Evolutionary conservation across 179 eudicot species (phyloP), one percentile per base, ranked within the genome.

Genomic region (Vitellaria paradoxa): DNA sequence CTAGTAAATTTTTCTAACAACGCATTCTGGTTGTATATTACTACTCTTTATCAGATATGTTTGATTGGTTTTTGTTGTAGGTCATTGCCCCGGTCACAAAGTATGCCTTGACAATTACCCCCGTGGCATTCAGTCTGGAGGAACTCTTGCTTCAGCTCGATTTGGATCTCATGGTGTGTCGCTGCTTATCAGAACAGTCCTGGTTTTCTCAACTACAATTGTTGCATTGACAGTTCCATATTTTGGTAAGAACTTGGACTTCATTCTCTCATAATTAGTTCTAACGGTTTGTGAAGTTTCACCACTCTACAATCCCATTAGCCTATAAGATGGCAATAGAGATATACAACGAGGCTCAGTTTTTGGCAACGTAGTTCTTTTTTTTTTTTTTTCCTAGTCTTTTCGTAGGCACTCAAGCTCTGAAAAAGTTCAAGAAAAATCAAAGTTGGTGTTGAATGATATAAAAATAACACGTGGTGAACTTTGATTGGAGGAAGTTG

Each of bases 201-300:
- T 90, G 68, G 84, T 84, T 73, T 14, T 88, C 52, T 90, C 90
- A 55, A 81, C 86, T 45, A 60, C 84, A 61, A 24, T 86, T 9
- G 86, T 90, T 21, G 88, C 93, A 55, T 57, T 90, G 68, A 30
- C 83, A 62, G 79, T 90, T 73, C 91, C 91, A 45, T 84, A 83
- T 74, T 90, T 88, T 11, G 90, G 93, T 88, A 83, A 86, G 81
- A 65, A 63, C 76, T 76, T 65, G 40, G 70, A 30, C 50, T 47
- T 3, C 17, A 8, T 10, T 20, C 26, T 13, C 55, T n/a, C 26
- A 30, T 30, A 2, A 49, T 6, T 21, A 40, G 62, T 24, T 71
- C 37, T 65, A n/a, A 47, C 15, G 3, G 13, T 68, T 65, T 30
- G 49, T 46, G 30, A 18, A 66, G 56, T 49, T 57, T 15, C 13